Percentiles rank a stretch among this genome's conserved stretches.
These are phyloP conservation scores for Geotrichum fermentans DNA, from an alignment of 1,139 yeast genomes.

Conservation along the genomic window DNA sequence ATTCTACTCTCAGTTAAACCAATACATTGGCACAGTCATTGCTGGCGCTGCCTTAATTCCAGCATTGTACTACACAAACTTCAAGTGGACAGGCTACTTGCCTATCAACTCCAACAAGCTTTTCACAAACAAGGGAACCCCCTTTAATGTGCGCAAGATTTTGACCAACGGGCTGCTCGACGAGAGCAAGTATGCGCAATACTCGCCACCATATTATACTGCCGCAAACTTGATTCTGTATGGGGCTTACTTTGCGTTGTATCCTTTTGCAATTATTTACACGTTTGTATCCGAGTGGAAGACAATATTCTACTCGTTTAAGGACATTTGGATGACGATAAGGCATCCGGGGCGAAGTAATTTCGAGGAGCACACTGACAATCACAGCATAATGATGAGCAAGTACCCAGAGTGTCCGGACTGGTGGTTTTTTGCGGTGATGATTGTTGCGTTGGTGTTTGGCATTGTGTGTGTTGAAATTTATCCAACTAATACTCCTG, in stretches of 20 bases:
- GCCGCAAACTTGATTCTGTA: conserved; percentile 41
- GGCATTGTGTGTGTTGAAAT: conserved; percentile 47
- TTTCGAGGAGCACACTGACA: conserved; percentile 26
- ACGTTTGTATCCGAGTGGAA: conserved; percentile 25
- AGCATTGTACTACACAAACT: conserved; percentile 49
- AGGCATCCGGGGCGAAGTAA: conserved; percentile 36
- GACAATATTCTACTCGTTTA: conserved; percentile 20
- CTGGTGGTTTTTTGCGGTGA: conserved; percentile 49
- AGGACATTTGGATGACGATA: conserved; percentile 27
- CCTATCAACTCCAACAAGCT: conserved; percentile 51
- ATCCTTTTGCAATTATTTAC: conserved; percentile 28
- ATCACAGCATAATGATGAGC: conserved; percentile 42
- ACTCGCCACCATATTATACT: conserved; percentile 47
- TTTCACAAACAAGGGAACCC: conserved; percentile 46
- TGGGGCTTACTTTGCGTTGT: conserved; percentile 33
- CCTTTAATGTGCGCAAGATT: conserved; percentile 43
- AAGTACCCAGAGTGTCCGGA: conserved; percentile 57
- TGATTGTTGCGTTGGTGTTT: conserved; percentile 45
- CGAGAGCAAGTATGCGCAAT: conserved; percentile 31
- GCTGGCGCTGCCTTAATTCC: conserved; percentile 42
- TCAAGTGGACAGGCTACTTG: conserved; percentile 48
- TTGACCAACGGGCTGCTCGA: conserved; percentile 40
- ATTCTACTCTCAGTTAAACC: conserved; percentile 44
- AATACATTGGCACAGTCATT: conserved; percentile 42
- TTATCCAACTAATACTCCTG: conserved; percentile 44